Conservation (phyloP, 345 rosid genomes). For the Erucastrum elatum region DNA sequence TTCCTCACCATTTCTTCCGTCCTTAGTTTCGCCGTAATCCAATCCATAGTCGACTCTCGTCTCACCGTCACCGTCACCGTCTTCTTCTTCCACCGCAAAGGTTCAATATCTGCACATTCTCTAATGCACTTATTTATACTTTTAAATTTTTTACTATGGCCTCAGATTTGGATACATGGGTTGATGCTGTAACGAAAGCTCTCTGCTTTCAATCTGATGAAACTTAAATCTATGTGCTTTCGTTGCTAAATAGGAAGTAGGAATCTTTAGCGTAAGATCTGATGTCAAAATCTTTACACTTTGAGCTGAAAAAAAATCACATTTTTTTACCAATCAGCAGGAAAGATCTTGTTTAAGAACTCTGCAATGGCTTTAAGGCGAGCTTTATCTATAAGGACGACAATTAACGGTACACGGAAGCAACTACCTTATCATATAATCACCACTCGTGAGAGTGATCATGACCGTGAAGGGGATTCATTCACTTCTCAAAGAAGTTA, state of each 20-base stretch:
- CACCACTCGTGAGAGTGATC: slow-evolving; percentile 37
- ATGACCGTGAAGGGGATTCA: slow-evolving; percentile 19
- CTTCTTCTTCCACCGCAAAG: slow-evolving; percentile 20
- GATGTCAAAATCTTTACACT: neutral
- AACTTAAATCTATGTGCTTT: too few species aligned
- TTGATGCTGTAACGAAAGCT: neutral
- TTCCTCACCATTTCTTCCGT: neutral
- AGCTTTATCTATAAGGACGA: slow-evolving; percentile 51
- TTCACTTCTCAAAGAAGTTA: slow-evolving; percentile 37
- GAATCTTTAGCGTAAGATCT: neutral
- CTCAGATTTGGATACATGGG: too few species aligned
- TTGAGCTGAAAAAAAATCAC: neutral
- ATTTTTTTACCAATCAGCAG: neutral
- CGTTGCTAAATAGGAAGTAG: neutral
- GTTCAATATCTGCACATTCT: slow-evolving; percentile 10
- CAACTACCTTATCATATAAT: slow-evolving; percentile 45
- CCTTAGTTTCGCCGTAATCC: neutral
- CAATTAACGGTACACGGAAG: slow-evolving; percentile 38
- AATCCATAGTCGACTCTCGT: neutral
- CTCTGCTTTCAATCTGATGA: neutral
- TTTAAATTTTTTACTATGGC: neutral
- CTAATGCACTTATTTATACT: neutral
- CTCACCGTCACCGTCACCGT: too few species aligned
- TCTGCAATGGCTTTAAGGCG: slow-evolving; percentile 61
- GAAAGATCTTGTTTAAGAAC: slow-evolving; percentile 12